Percentiles rank a stretch among this genome's conserved stretches.
phyloP scores from a whole-genome alignment of 192 early-diverging fungal genomes.

The Fimicolochytrium jonesii region DNA sequence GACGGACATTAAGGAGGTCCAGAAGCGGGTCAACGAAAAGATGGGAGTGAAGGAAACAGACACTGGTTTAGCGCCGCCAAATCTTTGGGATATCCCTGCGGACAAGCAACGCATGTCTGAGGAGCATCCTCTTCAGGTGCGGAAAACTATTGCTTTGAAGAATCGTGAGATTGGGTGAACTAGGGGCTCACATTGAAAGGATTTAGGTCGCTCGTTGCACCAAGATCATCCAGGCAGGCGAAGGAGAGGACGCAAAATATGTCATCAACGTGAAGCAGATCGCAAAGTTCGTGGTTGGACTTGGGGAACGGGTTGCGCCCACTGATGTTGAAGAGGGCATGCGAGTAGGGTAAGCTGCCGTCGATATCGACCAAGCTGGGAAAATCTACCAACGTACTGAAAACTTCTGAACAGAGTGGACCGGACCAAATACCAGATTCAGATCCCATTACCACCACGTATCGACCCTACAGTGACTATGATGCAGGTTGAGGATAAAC shows the following conservation, averaged over 20 bases:
- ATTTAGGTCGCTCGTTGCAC: constrained; percentile 91
- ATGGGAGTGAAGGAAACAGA: constrained; percentile 99
- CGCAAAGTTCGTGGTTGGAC: constrained; percentile 97
- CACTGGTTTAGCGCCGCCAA: constrained; percentile 95
- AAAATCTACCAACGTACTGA: no score
- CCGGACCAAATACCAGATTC: constrained; percentile 98
- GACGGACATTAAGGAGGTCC: constrained; percentile 91
- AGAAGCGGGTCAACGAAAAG: constrained; percentile 98
- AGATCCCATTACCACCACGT: constrained; percentile 96
- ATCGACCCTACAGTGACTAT: constrained; percentile 97
- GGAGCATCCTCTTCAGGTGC: constrained; percentile 86
- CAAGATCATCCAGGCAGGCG: constrained; percentile 94
- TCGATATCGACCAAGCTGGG: no score
- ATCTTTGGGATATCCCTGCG: constrained; percentile 98
- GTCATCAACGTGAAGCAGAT: constrained; percentile 98
- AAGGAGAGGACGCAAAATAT: constrained; percentile 90
- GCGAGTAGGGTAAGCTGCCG: constrained; percentile 81
- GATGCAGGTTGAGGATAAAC: constrained; percentile 99
- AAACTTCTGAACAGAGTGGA: no score
- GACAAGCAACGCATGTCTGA: constrained; percentile 97
- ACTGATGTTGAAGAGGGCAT: constrained; percentile 99
- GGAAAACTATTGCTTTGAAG: background rate
- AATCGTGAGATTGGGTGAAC: background rate
- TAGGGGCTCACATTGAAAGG: background rate
- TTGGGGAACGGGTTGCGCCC: constrained; percentile 93